Evolutionary conservation across 306 rosid species (phyloP).

Genomic region (Ceratonia siliqua): DNA sequence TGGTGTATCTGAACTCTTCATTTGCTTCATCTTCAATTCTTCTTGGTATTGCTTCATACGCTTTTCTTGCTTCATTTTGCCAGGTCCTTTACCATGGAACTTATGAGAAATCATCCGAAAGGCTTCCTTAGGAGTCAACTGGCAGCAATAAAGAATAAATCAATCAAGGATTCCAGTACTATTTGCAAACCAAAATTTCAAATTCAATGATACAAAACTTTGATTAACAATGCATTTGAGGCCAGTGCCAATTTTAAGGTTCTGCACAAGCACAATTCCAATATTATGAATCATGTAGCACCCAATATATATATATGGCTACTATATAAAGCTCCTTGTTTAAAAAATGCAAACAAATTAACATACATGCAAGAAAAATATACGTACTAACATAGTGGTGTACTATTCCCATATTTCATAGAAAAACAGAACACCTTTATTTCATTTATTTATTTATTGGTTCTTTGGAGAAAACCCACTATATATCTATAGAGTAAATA

Average conservation of each 20-base stretch:
- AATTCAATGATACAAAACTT: constrained; percentile 10
- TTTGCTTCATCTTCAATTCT: constrained; percentile 86
- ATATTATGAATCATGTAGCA: constrained; percentile 8
- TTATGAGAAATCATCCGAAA: constrained; percentile 75
- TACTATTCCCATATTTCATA: constrained; percentile 7
- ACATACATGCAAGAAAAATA: constrained; percentile 22
- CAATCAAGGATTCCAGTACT: constrained; percentile 13
- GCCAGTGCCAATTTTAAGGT: neutral
- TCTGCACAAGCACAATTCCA: neutral
- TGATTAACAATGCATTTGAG: constrained; percentile 20
- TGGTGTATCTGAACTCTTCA: constrained; percentile 94
- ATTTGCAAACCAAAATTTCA: constrained; percentile 22
- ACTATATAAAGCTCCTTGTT: neutral
- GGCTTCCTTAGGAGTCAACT: constrained; percentile 97
- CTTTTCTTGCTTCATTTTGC: constrained; percentile 97
- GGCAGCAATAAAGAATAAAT: constrained; percentile 38
- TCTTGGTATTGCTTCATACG: constrained; percentile 84
- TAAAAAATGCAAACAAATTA: neutral
- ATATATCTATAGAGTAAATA: neutral
- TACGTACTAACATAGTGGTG: constrained; percentile 1
- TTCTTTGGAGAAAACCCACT: neutral
- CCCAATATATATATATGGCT: neutral
- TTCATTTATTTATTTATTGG: neutral
- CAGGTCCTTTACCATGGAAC: constrained; percentile 96
- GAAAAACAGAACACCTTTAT: neutral